These are phyloP conservation scores for Coprinopsis cinerea DNA, from an alignment of 768 basidiomycete genomes.

Conservation along the genomic window DNA sequence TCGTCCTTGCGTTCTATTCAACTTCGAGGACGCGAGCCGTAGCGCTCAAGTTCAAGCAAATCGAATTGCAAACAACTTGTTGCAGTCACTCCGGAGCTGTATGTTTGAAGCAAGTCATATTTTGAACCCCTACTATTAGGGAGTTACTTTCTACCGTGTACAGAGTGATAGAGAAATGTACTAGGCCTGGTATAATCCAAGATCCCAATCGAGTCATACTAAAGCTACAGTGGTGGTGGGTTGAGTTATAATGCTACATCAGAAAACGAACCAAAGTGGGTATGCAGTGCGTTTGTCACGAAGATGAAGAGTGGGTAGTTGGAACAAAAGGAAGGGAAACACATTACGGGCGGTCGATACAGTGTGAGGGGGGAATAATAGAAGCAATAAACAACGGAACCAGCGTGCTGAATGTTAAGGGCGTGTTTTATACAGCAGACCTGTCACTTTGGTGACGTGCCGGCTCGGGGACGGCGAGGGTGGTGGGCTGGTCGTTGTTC, in stretches of 20 bases:
- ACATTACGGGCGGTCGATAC: background rate
- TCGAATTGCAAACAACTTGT: too few species aligned
- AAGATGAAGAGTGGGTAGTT: background rate
- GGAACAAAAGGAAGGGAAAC: background rate
- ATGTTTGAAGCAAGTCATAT: background rate
- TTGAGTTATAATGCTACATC: constrained; percentile 1
- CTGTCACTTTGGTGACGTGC: constrained; percentile 5
- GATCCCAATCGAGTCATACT: background rate
- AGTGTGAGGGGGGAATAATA: background rate
- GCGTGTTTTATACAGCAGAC: constrained; percentile 5
- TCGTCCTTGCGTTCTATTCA: too few species aligned
- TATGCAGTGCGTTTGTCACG: constrained; percentile 1
- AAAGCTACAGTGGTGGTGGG: constrained; percentile 1
- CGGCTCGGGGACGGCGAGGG: background rate
- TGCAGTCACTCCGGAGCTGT: background rate
- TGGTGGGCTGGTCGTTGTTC: background rate
- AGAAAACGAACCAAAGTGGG: background rate
- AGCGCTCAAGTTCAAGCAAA: too few species aligned
- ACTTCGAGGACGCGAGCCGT: too few species aligned
- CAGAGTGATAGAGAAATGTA: background rate
- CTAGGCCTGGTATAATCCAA: background rate
- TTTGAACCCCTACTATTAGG: constrained; percentile 1
- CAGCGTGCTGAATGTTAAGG: background rate
- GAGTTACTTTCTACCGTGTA: background rate
- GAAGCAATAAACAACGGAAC: constrained; percentile 1